A percentile compares a stretch with the other conserved stretches of the same genome.
Conservation (phyloP, 768 basidiomycete genomes). For the Boletus sp. region DNA sequence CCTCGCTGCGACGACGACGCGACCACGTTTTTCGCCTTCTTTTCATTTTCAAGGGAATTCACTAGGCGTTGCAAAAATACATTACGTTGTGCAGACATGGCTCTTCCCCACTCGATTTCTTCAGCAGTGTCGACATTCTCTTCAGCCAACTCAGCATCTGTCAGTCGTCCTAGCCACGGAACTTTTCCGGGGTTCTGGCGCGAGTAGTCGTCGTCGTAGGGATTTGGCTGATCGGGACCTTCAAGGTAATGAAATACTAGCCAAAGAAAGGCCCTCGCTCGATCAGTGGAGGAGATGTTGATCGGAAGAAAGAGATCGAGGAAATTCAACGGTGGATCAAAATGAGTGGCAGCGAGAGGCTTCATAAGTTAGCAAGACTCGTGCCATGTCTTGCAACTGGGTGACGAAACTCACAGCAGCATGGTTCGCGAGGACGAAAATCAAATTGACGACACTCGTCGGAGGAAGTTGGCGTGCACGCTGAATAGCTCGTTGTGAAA, state of each 20-base stretch:
- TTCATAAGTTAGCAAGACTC: conserved; percentile 24
- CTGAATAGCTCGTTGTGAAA: conserved; percentile 32
- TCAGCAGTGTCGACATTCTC: conserved; percentile 81
- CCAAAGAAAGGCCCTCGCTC: conserved; percentile 82
- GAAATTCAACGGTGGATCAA: conserved; percentile 72
- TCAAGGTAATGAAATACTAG: conserved; percentile 82
- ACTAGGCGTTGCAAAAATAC: conserved; percentile 71
- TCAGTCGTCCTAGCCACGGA: conserved; percentile 56
- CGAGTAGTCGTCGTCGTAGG: conserved; percentile 71
- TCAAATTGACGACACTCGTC: conserved; percentile 82
- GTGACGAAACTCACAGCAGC: conserved; percentile 54
- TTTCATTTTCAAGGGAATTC: conserved; percentile 50
- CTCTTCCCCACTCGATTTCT: conserved; percentile 74
- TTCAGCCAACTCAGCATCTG: conserved; percentile 48
- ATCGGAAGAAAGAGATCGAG: conserved; percentile 84
- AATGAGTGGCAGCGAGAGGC: conserved; percentile 67
- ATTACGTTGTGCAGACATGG: conserved; percentile 72
- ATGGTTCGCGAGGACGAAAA: conserved; percentile 81
- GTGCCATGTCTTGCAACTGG: conserved; percentile 3
- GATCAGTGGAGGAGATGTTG: conserved; percentile 65
- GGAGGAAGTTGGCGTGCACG: conserved; percentile 64
- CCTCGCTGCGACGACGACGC: conserved; percentile 33
- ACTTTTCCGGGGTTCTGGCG: conserved; percentile 57
- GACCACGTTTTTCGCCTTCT: conserved; percentile 40
- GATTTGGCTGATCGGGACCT: conserved; percentile 58